These are phyloP conservation scores for Alliaria petiolata DNA, from an alignment of 345 rosid species.

Conservation along the genomic window DNA sequence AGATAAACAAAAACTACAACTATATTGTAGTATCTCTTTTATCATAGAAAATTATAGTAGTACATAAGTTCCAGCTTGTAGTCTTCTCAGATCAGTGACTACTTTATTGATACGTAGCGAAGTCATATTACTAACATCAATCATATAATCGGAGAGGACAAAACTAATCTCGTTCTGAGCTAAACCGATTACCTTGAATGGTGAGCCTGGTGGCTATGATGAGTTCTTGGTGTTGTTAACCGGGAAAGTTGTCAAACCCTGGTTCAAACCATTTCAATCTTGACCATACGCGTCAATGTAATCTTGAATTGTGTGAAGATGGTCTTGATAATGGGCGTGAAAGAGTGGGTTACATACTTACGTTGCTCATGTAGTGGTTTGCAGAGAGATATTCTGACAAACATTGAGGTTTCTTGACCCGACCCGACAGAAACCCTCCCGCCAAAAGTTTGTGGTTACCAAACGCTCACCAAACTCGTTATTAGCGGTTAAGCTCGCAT, in stretches of 20 bases:
- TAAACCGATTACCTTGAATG: not conserved
- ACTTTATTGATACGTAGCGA: not conserved
- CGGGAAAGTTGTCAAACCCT: not conserved
- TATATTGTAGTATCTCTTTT: not conserved
- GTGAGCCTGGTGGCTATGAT: not conserved
- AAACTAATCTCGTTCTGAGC: not conserved
- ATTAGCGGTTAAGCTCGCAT: not conserved
- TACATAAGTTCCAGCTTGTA: not conserved
- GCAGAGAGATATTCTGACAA: not conserved
- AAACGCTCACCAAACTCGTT: no score
- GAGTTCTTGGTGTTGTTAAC: not conserved
- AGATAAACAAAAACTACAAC: not conserved
- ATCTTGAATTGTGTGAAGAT: not conserved
- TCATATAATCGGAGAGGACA: not conserved
- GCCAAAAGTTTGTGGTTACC: no score
- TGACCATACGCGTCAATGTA: not conserved
- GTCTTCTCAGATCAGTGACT: not conserved
- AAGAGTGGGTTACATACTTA: not conserved
- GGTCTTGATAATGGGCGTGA: not conserved
- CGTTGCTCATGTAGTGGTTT: not conserved
- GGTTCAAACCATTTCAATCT: not conserved
- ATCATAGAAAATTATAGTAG: no score
- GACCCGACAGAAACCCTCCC: no score
- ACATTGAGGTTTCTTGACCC: not conserved
- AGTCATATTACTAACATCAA: not conserved